Base-by-base conservation (phyloP, 306 rosid species). In the Ziziphus jujuba region DNA sequence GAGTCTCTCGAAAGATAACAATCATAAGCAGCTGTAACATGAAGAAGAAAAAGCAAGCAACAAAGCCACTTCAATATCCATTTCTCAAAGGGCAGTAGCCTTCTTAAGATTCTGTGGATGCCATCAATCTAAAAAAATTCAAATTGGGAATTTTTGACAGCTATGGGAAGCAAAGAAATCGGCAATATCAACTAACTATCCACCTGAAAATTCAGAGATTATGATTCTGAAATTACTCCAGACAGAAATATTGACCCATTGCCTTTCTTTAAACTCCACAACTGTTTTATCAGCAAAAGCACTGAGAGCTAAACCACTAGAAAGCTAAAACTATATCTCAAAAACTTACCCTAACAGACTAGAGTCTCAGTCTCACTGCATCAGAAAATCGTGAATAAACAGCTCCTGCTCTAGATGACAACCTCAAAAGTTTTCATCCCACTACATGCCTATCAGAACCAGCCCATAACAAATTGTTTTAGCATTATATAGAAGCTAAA, bases 181-280 rank as follows among this genome's bases (percentile, higher is more conserved):
- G 20, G 43, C 7, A 6, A 57, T 25, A 3, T 25, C 19, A 57
- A 58, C 12, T 28, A 57, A 58, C 12, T 28, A 28, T 28, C 33
- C 33, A 28, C 33, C 33, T 28, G 33, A 1, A 28, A 28, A 28
- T 28, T 28, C 33, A 28, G 33, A 28, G 33, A 28, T 28, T n/a
- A n/a, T n/a, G n/a, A n/a, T n/a, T n/a, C n/a, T n/a, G n/a, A n/a
- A n/a, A n/a, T n/a, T n/a, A n/a, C n/a, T n/a, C n/a, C n/a, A n/a
- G n/a, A n/a, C n/a, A n/a, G n/a, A n/a, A n/a, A 36, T 59, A 66
- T 19, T 52, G 61, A 74, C 14, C 54, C 72, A 65, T 9, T 25
- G 48, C 10, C 67, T 49, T 75, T 59, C 17, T 9, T 11, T 23
- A 33, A n/a, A 73, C 19, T 36, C 13, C 43, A 33, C 20, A 12